Evolutionary conservation across 2,329 filamentous ascomycete genomes (phyloP), one percentile per base, ranked within the genome.

Genomic region (Neobulgaria alba): DNA sequence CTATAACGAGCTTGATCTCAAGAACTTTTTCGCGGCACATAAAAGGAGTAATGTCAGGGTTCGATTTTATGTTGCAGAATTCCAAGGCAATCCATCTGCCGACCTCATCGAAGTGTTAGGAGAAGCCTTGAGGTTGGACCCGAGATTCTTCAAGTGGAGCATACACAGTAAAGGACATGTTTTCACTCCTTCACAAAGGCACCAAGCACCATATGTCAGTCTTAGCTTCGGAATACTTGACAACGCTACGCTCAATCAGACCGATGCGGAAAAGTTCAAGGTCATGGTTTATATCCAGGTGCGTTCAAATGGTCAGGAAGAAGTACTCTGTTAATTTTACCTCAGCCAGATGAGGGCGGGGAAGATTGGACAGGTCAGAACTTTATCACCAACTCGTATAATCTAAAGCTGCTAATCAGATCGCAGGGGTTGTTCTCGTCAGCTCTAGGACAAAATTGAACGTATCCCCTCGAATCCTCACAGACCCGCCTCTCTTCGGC

Each of bases 231-330:
- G 48, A 1, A 40, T 56, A 3, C 39, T 55, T 16, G 43, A 51
- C 31, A 34, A 34, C 3, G 23, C 35, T 7, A 49, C 48, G 5
- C 26, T 40, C 10, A 39, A 29, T n/a, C 34, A 15, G 18, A 55
- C 50, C 9, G 54, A 58, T 44, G 52, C 53, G 12, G 53, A 57
- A 34, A 53, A 39, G 31, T 55, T 57, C 36, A 47, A 49, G 17
- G 47, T 54, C 7, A 37, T 53, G 18, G 44, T 56, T 3, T 57
- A 57, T 39, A 43, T 46, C 23, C 38, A 45, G 44, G 39, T 21
- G 12, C 14, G 15, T 21, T 8, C 35, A 12, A 36, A 16, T 31
- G n/a, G n/a, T n/a, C n/a, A n/a, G n/a, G n/a, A n/a, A n/a, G n/a
- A n/a, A n/a, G n/a, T n/a, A n/a, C n/a, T n/a, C n/a, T n/a, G n/a